phyloP scores from a whole-genome alignment of 2,329 filamentous ascomycete genomes.

The Chaetomiaceae sp. region DNA sequence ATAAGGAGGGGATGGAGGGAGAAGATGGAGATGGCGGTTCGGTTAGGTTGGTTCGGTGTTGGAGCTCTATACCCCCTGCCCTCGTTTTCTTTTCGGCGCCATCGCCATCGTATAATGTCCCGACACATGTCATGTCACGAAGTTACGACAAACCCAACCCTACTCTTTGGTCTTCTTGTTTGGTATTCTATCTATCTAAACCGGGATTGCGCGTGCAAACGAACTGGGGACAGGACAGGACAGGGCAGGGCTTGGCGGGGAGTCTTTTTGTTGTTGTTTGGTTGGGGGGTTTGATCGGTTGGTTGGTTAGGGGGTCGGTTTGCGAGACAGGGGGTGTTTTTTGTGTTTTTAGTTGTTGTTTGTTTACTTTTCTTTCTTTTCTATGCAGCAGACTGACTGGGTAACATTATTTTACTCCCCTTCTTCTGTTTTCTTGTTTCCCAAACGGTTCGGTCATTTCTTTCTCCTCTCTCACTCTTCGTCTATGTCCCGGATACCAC shows the following conservation, averaged over 20 bases:
- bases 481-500: conserved; percentile 22
- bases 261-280: conserved; percentile 21
- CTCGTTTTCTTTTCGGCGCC: conserved; percentile 19
- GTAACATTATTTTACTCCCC: conserved; percentile 14
- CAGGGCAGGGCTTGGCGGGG: conserved; percentile 20
- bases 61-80: conserved; percentile 20
- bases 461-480: no score
- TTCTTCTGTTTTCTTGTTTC: conserved; percentile 9
- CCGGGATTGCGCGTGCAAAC: not conserved
- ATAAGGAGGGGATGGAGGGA: no score
- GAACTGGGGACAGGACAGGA: no score
- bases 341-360: not conserved
- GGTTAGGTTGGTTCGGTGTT: no score
- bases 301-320: no score
- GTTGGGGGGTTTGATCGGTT: no score
- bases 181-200: conserved; percentile 14
- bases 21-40: no score
- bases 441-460: conserved; percentile 10
- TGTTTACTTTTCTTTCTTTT: not conserved
- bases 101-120: no score
- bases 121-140: conserved; percentile 25
- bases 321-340: conserved; percentile 10
- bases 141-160: conserved; percentile 28
- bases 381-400: conserved; percentile 22
- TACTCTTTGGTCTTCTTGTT: no score